Evolutionary conservation across 805 yeast genomes (phyloP).

Genomic region (Clavispora fructus): DNA sequence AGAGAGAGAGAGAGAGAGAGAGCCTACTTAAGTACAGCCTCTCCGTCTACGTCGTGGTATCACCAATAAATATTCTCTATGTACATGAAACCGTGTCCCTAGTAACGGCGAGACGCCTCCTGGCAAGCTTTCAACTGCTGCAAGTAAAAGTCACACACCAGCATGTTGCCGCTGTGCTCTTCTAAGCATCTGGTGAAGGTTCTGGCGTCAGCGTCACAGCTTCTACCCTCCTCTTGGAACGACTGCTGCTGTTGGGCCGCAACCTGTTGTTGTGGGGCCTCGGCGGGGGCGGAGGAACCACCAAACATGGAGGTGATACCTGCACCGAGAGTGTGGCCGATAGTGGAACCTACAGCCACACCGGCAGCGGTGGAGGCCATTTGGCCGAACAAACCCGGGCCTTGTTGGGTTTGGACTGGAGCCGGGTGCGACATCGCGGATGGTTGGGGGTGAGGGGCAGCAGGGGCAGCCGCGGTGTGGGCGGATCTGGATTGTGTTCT

Average conservation of each 20-base stretch:
- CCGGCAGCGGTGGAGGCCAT: conserved; percentile 99
- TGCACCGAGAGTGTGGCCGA: conserved; percentile 95
- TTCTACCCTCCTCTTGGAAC: conserved; percentile 40
- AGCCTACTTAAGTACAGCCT: too few species aligned
- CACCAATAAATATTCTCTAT: conserved; percentile 3
- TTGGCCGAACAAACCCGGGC: conserved; percentile 89
- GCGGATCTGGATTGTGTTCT: conserved; percentile 61
- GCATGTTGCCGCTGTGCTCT: conserved; percentile 93
- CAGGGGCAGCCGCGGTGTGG: conserved; percentile 67
- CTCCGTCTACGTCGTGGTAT: too few species aligned
- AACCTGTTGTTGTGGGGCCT: conserved; percentile 41
- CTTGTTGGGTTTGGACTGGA: conserved; percentile 39
- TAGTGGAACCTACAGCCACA: conserved; percentile 97
- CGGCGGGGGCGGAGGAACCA: conserved; percentile 53
- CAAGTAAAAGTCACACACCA: conserved; percentile 92
- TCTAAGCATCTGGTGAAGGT: conserved; percentile 92
- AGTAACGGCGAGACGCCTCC: conserved; percentile 83
- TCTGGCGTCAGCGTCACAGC: conserved; percentile 92
- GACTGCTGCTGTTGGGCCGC: conserved; percentile 37
- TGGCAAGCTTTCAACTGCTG: conserved; percentile 98
- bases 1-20: not conserved
- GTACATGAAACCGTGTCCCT: conserved; percentile 12
- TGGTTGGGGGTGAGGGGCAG: conserved; percentile 22
- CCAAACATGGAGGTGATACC: conserved; percentile 88
- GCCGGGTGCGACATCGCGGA: conserved; percentile 44